A percentile compares a stretch with the other conserved stretches of the same genome.
phyloP scores from a whole-genome alignment of 1,284 basidiomycete species.

The Veloporphyrellus conicus region DNA sequence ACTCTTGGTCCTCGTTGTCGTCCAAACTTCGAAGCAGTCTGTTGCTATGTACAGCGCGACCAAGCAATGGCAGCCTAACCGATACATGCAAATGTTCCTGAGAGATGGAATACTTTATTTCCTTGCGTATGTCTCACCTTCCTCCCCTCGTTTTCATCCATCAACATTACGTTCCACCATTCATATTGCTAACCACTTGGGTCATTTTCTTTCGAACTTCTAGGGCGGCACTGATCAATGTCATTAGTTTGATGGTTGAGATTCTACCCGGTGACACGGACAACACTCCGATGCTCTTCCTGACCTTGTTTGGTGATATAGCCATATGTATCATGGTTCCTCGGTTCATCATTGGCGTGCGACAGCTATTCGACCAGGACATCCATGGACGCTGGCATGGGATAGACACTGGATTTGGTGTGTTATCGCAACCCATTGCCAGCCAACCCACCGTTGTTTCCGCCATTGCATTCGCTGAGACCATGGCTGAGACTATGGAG shows the following conservation, averaged over 20 bases:
- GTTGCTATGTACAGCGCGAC: too few species aligned
- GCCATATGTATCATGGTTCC: not conserved
- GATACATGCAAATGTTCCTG: too few species aligned
- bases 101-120: too few species aligned
- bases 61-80: too few species aligned
- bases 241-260: too few species aligned
- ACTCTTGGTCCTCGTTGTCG: too few species aligned
- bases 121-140: too few species aligned
- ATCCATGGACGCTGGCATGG: not conserved
- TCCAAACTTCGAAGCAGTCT: too few species aligned
- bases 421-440: not conserved
- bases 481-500: not conserved
- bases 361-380: slow-evolving; percentile 1
- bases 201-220: not conserved
- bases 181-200: too few species aligned
- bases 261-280: too few species aligned
- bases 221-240: not conserved
- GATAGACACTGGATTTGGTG: slow-evolving; percentile 1
- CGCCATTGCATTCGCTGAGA: not conserved
- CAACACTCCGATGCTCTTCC: not conserved
- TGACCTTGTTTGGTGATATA: not conserved
- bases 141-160: too few species aligned
- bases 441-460: not conserved
- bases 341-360: not conserved
- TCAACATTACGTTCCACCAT: too few species aligned